These are phyloP conservation scores for Monosporascus sp. DNA, from an alignment of 2,329 filamentous ascomycete genomes.

Conservation along the genomic window DNA sequence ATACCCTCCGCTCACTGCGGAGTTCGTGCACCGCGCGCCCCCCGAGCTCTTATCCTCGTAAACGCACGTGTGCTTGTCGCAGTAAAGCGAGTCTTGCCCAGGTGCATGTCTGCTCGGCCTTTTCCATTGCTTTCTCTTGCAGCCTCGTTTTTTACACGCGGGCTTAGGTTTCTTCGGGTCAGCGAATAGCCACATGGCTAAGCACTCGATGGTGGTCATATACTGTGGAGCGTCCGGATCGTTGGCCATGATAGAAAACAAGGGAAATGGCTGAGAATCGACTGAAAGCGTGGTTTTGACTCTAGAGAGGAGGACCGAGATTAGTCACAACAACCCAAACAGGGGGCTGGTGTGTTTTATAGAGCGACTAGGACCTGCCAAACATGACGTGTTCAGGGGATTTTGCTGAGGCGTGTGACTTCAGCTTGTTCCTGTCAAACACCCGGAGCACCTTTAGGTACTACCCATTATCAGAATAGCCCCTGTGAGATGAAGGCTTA, in stretches of 20 bases:
- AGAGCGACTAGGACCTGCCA: not conserved
- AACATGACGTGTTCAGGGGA: not conserved
- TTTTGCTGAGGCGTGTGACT: too few species aligned
- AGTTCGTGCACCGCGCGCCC: not conserved
- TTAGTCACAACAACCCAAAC: not conserved
- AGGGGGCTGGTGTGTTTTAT: not conserved
- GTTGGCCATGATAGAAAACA: too few species aligned
- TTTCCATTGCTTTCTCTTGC: slow-evolving; percentile 10
- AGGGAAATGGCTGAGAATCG: too few species aligned
- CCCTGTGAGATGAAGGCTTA: too few species aligned
- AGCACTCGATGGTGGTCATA: too few species aligned
- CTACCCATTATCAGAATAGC: too few species aligned
- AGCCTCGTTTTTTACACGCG: not conserved
- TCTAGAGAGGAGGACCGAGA: not conserved
- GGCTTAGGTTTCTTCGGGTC: too few species aligned
- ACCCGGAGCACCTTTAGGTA: too few species aligned
- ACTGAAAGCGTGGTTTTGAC: too few species aligned
- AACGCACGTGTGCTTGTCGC: slow-evolving; percentile 10
- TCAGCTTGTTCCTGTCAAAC: too few species aligned
- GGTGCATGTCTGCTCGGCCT: slow-evolving; percentile 1
- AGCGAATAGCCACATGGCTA: too few species aligned
- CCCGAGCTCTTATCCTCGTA: not conserved
- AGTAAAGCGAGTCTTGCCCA: slow-evolving; percentile 5
- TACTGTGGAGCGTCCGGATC: too few species aligned
- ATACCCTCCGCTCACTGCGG: not conserved